Percentiles rank a stretch among this genome's conserved stretches.
Conservation (phyloP, 495 filamentous ascomycete species). For the Penicillium desertorum region DNA sequence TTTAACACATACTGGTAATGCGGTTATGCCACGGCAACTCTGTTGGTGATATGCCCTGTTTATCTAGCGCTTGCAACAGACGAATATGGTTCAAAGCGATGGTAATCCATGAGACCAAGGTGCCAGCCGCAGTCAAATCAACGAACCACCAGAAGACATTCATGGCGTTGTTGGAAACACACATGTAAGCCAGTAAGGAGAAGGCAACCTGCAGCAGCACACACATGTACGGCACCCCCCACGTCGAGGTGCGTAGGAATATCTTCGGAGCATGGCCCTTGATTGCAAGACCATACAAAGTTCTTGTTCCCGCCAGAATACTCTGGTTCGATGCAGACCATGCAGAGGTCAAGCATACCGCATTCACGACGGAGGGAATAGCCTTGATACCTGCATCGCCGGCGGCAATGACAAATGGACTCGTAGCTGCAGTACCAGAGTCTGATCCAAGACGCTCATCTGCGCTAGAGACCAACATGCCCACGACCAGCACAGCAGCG, state of each 20-base stretch:
- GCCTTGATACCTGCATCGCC: conserved; percentile 41
- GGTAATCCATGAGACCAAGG: conserved; percentile 56
- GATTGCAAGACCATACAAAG: conserved; percentile 46
- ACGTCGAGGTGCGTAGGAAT: conserved; percentile 56
- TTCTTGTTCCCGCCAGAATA: conserved; percentile 48
- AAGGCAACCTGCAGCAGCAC: conserved; percentile 52
- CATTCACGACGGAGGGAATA: conserved; percentile 54
- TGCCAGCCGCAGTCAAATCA: conserved; percentile 53
- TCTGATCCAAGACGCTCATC: conserved; percentile 45
- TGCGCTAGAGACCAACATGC: conserved; percentile 52
- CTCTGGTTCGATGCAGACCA: conserved; percentile 53
- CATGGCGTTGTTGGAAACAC: conserved; percentile 53
- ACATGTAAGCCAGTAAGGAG: conserved; percentile 60
- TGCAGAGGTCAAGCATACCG: conserved; percentile 47
- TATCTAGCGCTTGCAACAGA: conserved; percentile 51
- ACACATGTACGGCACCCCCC: conserved; percentile 62
- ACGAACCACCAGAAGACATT: conserved; percentile 64
- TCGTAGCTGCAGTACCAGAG: conserved; percentile 41
- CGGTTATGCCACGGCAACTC: conserved; percentile 55
- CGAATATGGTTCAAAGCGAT: conserved; percentile 58
- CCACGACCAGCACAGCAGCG: conserved; percentile 44
- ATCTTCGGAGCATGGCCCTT: conserved; percentile 47
- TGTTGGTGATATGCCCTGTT: conserved; percentile 45
- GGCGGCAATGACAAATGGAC: conserved; percentile 56
- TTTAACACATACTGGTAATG: conserved; percentile 23